Evolutionary conservation across 2,329 filamentous ascomycete species (phyloP).

Genomic region (Microdochium trichocladiopsis): DNA sequence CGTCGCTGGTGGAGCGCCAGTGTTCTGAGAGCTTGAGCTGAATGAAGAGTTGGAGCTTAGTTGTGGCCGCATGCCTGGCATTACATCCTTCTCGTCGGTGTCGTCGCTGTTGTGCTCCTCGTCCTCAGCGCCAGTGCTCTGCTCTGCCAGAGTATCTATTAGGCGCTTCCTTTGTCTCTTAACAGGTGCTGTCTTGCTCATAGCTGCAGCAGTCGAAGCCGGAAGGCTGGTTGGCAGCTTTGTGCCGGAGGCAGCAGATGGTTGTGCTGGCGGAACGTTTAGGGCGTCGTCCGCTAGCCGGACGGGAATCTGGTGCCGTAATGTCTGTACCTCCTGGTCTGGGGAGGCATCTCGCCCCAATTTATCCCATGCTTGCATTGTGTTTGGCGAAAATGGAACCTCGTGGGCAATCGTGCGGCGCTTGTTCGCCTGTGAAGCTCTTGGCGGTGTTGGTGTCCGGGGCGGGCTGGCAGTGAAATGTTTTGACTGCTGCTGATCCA

Average conservation of each 20-base stretch:
- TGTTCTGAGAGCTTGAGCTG: constrained; percentile 10
- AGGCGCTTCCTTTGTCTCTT: constrained; percentile 18
- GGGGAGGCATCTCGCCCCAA: constrained; percentile 2
- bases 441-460: constrained; percentile 15
- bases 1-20: constrained; percentile 10
- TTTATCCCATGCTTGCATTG: constrained; percentile 6
- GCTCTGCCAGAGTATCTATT: constrained; percentile 20
- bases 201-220: neutral
- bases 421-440: constrained; percentile 1
- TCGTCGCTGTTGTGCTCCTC: constrained; percentile 8
- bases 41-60: constrained; percentile 4
- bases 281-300: constrained; percentile 7
- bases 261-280: constrained; percentile 5
- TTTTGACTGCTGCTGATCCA: constrained; percentile 10
- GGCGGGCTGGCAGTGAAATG: constrained; percentile 18
- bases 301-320: constrained; percentile 18
- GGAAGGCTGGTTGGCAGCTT: constrained; percentile 3
- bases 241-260: constrained; percentile 5
- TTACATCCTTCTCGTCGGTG: constrained; percentile 9
- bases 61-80: constrained; percentile 10
- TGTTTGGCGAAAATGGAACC: constrained; percentile 6
- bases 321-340: constrained; percentile 4
- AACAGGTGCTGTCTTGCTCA: neutral
- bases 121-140: constrained; percentile 12
- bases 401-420: constrained; percentile 1